Evolutionary conservation across 2,329 filamentous ascomycete genomes (phyloP), one percentile per base, ranked within the genome.

Genomic region (Pseudocercospora crystallina): DNA sequence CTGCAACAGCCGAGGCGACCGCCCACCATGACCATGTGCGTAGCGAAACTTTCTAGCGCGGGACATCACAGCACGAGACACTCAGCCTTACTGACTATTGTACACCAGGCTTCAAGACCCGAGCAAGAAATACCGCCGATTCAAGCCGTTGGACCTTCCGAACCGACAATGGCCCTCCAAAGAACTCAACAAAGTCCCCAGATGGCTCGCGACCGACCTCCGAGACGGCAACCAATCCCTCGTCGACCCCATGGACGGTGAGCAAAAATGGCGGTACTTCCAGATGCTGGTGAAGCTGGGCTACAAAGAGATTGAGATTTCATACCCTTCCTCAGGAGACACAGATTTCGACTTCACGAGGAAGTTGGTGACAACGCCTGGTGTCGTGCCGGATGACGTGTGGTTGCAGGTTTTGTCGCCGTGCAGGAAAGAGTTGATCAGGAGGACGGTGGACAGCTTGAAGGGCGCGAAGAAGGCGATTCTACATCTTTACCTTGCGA

Each of bases 271-370:
- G 83, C 79, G 80, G 55, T 97, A 91, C 79, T 97, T 97, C 79
- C 85, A 91, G 73, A 95, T 95, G 90, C 83, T 97, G 47, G 83
- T 86, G 65, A 84, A 92, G 55, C 80, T 96, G 43, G 92, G 94
- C 62, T 97, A 95, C 80, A 97, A 96, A 75, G 92, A 97, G 74
- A 96, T 97, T 60, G 92, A 97, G 70, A 87, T 96, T 14, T 94
- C 91, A 4, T 97, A 96, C 74, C 92, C 92, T 43, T 95, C 90
- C 0, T 90, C 92, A 11, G 96, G 90, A 34, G 87, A 95, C 69
- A 96, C 88, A 65, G 94, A 97, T 75, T 97, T 91, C 76, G 89
- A 96, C 76, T 97, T 97, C 68, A 96, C 90, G 35, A 81, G 90
- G 61, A 84, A 86, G 65, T 77, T 97, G 61, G 83, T 96, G 58